Conservation (phyloP, 768 basidiomycete genomes). For the Boletus speciosus region DNA sequence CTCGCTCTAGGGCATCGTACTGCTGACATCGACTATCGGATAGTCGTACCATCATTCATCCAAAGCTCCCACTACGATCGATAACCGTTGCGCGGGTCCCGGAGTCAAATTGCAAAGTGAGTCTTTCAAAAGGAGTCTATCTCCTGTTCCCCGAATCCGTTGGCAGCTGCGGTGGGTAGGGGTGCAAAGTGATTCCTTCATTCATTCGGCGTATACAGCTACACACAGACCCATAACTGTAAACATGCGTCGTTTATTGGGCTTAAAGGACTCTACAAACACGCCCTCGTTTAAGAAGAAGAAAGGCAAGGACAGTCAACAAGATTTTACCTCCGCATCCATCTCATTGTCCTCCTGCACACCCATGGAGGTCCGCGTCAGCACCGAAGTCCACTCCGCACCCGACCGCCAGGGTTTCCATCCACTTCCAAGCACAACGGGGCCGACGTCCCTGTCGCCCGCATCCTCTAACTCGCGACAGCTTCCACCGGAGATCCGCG, state of each 20-base stretch:
- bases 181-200: conserved; percentile 3
- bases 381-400: conserved; percentile 28
- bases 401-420: conserved; percentile 13
- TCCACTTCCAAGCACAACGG: conserved; percentile 21
- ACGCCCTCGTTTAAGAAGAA: conserved; percentile 8
- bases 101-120: conserved; percentile 9
- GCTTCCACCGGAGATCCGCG: conserved; percentile 32
- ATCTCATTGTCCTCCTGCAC: neutral
- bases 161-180: conserved; percentile 18
- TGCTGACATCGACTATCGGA: neutral
- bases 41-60: conserved; percentile 1
- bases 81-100: conserved; percentile 1
- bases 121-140: conserved; percentile 2
- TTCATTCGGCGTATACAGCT: conserved; percentile 18
- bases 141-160: conserved; percentile 7
- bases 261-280: conserved; percentile 25
- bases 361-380: conserved; percentile 27
- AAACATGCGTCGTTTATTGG: conserved; percentile 31
- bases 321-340: conserved; percentile 4
- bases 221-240: conserved; percentile 8
- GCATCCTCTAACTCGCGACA: conserved; percentile 17
- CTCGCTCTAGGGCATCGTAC: conserved; percentile 1
- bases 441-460: conserved; percentile 16
- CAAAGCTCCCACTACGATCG: neutral
- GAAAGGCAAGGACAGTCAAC: conserved; percentile 28